Evolutionary conservation across 2,329 filamentous ascomycete species (phyloP).

Genomic region (Colletotrichum cereale): DNA sequence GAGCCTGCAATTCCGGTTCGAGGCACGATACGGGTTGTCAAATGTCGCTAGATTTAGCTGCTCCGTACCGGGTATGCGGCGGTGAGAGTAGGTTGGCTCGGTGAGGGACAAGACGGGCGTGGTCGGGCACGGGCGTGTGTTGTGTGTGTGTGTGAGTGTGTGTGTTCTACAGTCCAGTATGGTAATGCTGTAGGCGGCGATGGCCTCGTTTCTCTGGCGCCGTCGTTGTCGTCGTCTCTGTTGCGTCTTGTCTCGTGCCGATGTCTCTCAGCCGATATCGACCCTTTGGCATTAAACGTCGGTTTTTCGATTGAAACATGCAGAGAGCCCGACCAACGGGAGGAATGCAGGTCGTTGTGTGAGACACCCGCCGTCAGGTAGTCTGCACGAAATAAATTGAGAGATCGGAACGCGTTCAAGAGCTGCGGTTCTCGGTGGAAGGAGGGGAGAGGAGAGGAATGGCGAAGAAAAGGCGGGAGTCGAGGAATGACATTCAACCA

Average conservation of each 20-base stretch:
- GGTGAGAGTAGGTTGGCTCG: slow-evolving; percentile 6
- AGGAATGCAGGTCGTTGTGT: background rate
- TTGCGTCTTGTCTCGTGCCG: slow-evolving; percentile 16
- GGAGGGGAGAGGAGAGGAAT: background rate
- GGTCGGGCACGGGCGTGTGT: background rate
- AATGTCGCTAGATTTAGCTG: slow-evolving; percentile 5
- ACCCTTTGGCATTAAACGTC: slow-evolving; percentile 23
- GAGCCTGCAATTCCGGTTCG: slow-evolving; percentile 35
- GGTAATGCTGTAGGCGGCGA: background rate
- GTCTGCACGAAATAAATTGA: background rate
- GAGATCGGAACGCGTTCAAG: no score
- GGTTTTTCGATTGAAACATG: slow-evolving; percentile 30
- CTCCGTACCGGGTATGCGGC: background rate
- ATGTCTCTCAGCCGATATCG: slow-evolving; percentile 7
- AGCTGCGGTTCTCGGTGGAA: slow-evolving; percentile 5
- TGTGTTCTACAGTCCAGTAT: background rate
- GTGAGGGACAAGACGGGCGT: background rate
- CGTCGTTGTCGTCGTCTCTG: slow-evolving; percentile 2
- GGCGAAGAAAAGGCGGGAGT: slow-evolving; percentile 5
- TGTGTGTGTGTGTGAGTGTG: background rate
- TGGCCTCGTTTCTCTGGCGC: background rate
- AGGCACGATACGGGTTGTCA: slow-evolving; percentile 23
- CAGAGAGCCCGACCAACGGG: background rate
- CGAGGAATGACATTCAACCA: slow-evolving; percentile 19
- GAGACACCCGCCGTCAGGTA: slow-evolving; percentile 4